These are phyloP conservation scores for Misopates orontium DNA, from an alignment of 257 asterid genomes.

Conservation along the genomic window DNA sequence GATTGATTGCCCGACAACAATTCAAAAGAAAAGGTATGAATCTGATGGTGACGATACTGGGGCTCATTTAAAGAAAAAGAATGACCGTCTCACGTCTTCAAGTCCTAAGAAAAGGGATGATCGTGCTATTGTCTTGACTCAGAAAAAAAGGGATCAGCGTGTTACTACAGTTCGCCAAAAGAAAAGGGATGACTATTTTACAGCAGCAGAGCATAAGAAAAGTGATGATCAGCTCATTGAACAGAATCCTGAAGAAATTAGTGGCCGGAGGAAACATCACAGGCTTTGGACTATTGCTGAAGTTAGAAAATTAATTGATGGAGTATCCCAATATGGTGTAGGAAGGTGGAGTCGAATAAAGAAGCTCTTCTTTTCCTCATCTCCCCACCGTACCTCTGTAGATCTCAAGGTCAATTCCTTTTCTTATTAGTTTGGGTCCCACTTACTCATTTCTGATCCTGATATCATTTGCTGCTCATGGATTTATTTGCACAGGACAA, in stretches of 20 bases:
- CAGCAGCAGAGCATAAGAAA: constrained; percentile 10
- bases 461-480: constrained; percentile 21
- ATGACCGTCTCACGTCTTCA: constrained; percentile 17
- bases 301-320: constrained; percentile 78
- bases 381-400: constrained; percentile 86
- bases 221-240: constrained; percentile 22
- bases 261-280: constrained; percentile 79
- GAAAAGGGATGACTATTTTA: constrained; percentile 21
- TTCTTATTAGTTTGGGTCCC: neutral
- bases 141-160: constrained; percentile 28
- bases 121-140: neutral
- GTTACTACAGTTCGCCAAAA: constrained; percentile 18
- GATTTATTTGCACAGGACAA: constrained; percentile 63
- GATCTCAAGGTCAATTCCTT: constrained; percentile 74
- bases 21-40: constrained; percentile 4
- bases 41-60: too few species aligned
- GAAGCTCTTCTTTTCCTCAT: constrained; percentile 67
- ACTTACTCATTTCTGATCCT: neutral
- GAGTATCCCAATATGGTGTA: constrained; percentile 86
- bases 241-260: constrained; percentile 44
- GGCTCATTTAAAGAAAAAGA: constrained; percentile 26
- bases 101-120: neutral
- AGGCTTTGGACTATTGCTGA: constrained; percentile 84
- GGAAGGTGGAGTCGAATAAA: constrained; percentile 97
- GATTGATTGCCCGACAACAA: too few species aligned